Evolutionary conservation across 73 alveolate genomes (phyloP), one percentile per base, ranked within the genome.

Genomic region (Paramecium caudatum): DNA sequence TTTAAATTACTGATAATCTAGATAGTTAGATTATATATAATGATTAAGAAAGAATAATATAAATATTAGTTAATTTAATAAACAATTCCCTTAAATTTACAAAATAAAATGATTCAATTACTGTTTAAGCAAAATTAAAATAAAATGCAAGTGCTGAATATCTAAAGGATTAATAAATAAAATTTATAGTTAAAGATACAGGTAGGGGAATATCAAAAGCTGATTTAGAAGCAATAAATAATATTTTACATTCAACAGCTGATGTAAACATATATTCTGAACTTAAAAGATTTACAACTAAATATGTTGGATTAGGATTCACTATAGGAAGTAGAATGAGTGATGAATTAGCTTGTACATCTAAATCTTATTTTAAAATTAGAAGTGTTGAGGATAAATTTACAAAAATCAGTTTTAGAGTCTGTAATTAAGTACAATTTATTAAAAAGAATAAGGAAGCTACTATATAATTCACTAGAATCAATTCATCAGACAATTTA

Each of bases 81-180:
- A 86, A 78, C 65, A 86, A 86, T 61, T 86, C 93, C 15, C 80
- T 86, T 13, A 86, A 86, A 65, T 86, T 86, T 47, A 86, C 93
- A 33, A 70, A 81, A 21, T 49, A 86, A 86, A 61, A 86, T 41
- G 92, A 70, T 34, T 39, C 34, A 3, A 83, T 83, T 16, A 48
- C 27, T 47, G 41, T 83, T 23, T 55, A 25, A n/a, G 92, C 92
- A n/a, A 48, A 61, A 63, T 30, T 45, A 5, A 41, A 41, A 78
- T 43, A 43, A 19, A 62, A 43, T 4, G 17, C 25, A 6, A 48
- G n/a, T n/a, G n/a, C 47, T 39, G 63, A 74, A 10, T 37, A 48
- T 13, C 32, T 47, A 4, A 33, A 45, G 17, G 81, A 86, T 19
- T 37, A 61, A 17, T 86, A 36, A 23, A 86, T 86, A 8, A 86